These are phyloP conservation scores for Tuber magnatum DNA, from an alignment of 495 filamentous ascomycete species.

Conservation along the genomic window DNA sequence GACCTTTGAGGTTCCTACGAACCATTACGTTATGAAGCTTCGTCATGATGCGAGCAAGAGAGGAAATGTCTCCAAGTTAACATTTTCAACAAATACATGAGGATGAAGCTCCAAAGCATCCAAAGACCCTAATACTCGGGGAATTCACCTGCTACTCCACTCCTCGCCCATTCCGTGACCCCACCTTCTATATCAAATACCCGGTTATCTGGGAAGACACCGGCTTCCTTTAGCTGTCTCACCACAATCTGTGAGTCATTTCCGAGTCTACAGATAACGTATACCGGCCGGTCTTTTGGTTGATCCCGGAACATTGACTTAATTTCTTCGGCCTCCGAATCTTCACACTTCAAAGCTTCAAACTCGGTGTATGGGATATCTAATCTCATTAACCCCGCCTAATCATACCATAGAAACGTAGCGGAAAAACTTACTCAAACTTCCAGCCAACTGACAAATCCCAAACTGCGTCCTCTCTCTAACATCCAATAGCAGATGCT, in stretches of 20 bases:
- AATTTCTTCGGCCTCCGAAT: conserved; percentile 6
- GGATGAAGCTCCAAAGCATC: neutral
- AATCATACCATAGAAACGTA: neutral
- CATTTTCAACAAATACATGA: neutral
- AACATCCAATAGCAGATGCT: conserved; percentile 52
- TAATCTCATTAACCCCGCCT: neutral
- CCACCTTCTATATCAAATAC: conserved; percentile 78
- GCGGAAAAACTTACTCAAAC: conserved; percentile 48
- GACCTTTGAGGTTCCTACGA: neutral
- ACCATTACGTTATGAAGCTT: neutral
- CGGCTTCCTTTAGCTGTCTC: conserved; percentile 60
- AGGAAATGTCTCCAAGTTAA: neutral
- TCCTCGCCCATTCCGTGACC: conserved; percentile 68
- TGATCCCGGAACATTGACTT: neutral
- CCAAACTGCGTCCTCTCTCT: conserved; percentile 76
- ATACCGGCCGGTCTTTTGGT: conserved; percentile 47
- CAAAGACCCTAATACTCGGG: conserved; percentile 51
- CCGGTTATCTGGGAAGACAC: conserved; percentile 52
- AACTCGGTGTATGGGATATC: conserved; percentile 29
- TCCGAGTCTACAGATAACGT: conserved; percentile 76
- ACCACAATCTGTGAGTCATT: conserved; percentile 83
- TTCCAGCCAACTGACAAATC: conserved; percentile 65
- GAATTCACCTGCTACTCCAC: conserved; percentile 64
- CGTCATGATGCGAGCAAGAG: neutral
- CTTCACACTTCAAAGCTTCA: conserved; percentile 9